phyloP scores from a whole-genome alignment of 73 alveolate genomes.

The Uronychia setigera region DNA sequence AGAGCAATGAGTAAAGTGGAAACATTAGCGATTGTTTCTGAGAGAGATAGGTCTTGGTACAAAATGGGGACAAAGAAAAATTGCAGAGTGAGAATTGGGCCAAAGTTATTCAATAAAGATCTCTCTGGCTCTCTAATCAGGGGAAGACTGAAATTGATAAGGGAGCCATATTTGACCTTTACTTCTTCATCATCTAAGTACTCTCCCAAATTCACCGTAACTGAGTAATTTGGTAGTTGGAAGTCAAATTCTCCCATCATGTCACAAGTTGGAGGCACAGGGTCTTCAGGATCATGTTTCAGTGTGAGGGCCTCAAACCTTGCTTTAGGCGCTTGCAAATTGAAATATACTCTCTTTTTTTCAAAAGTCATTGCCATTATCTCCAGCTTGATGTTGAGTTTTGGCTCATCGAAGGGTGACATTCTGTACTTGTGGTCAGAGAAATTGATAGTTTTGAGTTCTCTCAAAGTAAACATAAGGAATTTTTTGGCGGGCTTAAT shows the following conservation, averaged over 20 bases:
- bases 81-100: background rate
- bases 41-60: background rate
- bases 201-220: background rate
- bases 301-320: constrained; percentile 3
- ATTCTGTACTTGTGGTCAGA: background rate
- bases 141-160: background rate
- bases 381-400: background rate
- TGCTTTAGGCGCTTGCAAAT: background rate
- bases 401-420: background rate
- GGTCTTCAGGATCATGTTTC: background rate
- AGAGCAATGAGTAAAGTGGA: background rate
- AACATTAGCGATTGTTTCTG: background rate
- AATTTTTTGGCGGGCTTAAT: background rate
- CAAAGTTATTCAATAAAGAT: background rate
- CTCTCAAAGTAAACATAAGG: background rate
- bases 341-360: background rate
- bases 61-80: background rate
- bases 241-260: background rate
- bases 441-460: background rate
- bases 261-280: background rate
- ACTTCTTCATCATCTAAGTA: background rate
- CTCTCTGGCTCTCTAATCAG: background rate
- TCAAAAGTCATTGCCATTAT: background rate
- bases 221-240: background rate
- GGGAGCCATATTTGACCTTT: background rate